Base-by-base conservation (phyloP, 352 stramenopile species). In the Sclerospora graminicola region DNA sequence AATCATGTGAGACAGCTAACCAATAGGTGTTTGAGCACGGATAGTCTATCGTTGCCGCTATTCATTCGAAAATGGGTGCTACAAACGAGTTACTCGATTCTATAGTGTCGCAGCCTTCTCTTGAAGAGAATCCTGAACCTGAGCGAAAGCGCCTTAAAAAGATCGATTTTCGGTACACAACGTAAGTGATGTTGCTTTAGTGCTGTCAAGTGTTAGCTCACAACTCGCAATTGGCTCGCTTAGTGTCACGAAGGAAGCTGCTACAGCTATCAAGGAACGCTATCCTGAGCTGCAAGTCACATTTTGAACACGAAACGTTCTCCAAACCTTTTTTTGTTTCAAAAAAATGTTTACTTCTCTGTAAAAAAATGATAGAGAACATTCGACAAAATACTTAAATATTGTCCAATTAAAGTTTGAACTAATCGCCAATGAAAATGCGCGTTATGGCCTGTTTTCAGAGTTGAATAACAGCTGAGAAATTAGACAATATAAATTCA, bases 131-230 rank as follows among this genome's bases (percentile, higher is more conserved):
- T 27, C 52, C 44, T 4, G 75, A 84, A 30, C 82, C 78, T 0
- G 76, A 87, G 48, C 72, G 73, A 23, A 94, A 94, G 61, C 72
- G 76, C 5, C 70, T 94, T 31, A 94, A 94, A 61, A 88, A 84
- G 40, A 67, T 94, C 40, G 81, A 94, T 40, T 89, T 94, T 21
- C 82, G 82, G 43, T 94, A 94, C 64, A 94, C 82, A 10, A 76
- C 61, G 82, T 92, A 75, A 44, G 76, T 65, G 8, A 14, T 37
- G 30, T 49, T 7, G 14, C 5, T 48, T 9, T 42, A 32, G 13
- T 35, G 14, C 27, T 21, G 21, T 38, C 2, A 27, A 40, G 33
- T 13, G 18, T 7, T 41, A 40, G 10, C 16, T 55, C 20, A 52
- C 20, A 35, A 30, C 16, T 34, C 18, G 15, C 30, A 15, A 14